Conservation (phyloP, 805 yeast genomes). For the Saturnispora mendoncae region DNA sequence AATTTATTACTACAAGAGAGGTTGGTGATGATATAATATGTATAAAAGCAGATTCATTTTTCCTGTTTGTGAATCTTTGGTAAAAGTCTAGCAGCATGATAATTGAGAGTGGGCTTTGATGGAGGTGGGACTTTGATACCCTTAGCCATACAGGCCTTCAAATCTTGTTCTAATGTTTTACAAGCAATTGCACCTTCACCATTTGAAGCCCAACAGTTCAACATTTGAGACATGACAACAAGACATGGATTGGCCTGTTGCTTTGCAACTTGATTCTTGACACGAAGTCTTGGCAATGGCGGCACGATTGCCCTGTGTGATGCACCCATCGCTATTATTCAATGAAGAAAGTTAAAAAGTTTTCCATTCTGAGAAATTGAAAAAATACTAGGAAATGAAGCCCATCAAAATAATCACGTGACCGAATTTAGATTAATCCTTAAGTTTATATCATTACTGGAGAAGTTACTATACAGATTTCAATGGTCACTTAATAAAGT, state of each 20-base stretch:
- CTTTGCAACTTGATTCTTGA: constrained; percentile 52
- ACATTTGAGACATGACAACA: constrained; percentile 72
- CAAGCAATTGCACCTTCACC: constrained; percentile 75
- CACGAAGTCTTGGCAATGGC: constrained; percentile 64
- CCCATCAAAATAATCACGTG: background rate
- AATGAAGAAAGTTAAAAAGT: background rate
- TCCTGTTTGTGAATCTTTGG: constrained; percentile 41
- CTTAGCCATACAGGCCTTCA: constrained; percentile 65
- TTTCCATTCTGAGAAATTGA: background rate
- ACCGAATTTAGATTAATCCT: background rate
- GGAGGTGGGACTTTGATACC: constrained; percentile 28
- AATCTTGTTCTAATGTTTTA: constrained; percentile 52
- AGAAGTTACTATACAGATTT: too few relatives aligned
- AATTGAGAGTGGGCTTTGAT: constrained; percentile 39
- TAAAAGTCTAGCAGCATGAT: constrained; percentile 47
- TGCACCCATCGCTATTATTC: constrained; percentile 9
- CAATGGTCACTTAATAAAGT: too few relatives aligned
- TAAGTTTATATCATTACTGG: too few relatives aligned
- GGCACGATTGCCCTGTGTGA: constrained; percentile 36
- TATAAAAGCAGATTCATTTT: constrained; percentile 11
- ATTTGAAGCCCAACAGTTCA: constrained; percentile 95
- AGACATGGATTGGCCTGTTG: constrained; percentile 63
- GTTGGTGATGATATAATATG: background rate
- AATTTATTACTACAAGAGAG: background rate
- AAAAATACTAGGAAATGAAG: background rate